A percentile compares a stretch with the other conserved stretches of the same genome.
Evolutionary conservation across 495 filamentous ascomycete genomes (phyloP).

Genomic region (Parathielavia appendiculata): DNA sequence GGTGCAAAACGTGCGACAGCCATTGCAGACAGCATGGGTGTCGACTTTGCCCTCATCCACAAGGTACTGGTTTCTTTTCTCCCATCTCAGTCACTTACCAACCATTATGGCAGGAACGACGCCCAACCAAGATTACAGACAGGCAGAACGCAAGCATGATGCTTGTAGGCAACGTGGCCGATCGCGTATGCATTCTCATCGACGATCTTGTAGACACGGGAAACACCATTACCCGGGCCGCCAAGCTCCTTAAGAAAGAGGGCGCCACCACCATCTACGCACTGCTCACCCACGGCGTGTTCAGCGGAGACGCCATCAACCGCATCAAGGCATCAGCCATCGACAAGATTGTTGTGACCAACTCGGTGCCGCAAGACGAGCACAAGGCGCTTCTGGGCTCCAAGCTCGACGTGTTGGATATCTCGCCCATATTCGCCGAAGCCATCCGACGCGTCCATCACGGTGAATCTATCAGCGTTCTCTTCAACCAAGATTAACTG

Average conservation of each 20-base stretch:
- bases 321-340: slow-evolving; percentile 87
- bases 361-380: slow-evolving; percentile 83
- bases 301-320: slow-evolving; percentile 91
- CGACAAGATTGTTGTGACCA: slow-evolving; percentile 90
- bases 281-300: slow-evolving; percentile 86
- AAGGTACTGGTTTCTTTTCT: slow-evolving; percentile 59
- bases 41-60: slow-evolving; percentile 95
- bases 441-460: slow-evolving; percentile 96
- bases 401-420: slow-evolving; percentile 89
- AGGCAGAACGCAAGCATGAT: slow-evolving; percentile 98
- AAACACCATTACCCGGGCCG: slow-evolving; percentile 94
- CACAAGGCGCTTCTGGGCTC: slow-evolving; percentile 62
- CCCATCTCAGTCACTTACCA: slow-evolving; percentile 16
- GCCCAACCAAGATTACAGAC: slow-evolving; percentile 87
- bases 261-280: slow-evolving; percentile 86
- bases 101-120: slow-evolving; percentile 66
- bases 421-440: slow-evolving; percentile 91
- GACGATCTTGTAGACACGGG: slow-evolving; percentile 94
- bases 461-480: slow-evolving; percentile 94
- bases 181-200: slow-evolving; percentile 81
- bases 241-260: slow-evolving; percentile 91
- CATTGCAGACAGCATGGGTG: slow-evolving; percentile 86
- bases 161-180: slow-evolving; percentile 84
- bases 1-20: slow-evolving; percentile 96
- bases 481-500: slow-evolving; percentile 82